Evolutionary conservation across 176 grass and related monocot species (phyloP).

Genomic region (Miscanthus lutarioriparius): DNA sequence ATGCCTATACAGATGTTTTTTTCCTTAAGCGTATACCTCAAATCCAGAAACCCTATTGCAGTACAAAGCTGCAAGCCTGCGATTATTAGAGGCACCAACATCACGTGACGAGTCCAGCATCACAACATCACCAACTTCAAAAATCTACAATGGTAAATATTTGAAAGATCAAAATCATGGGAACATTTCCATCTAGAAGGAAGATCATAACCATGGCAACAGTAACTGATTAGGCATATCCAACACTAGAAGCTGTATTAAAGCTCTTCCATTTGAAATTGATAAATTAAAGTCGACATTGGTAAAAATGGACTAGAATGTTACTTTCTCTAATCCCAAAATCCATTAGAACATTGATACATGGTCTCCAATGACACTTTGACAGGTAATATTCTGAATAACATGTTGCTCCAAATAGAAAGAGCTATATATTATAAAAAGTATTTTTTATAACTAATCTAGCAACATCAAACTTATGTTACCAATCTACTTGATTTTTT

Average conservation of each 20-base stretch:
- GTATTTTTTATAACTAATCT: background rate
- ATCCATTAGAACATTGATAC: background rate
- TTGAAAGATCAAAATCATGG: slow-evolving; percentile 20
- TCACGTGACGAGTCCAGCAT: slow-evolving; percentile 47
- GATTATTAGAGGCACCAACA: slow-evolving; percentile 88
- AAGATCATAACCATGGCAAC: background rate
- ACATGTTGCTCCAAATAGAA: background rate
- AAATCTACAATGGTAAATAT: slow-evolving; percentile 62
- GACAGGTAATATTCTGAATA: background rate
- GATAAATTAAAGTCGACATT: background rate
- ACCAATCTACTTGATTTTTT: background rate
- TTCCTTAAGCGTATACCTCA: slow-evolving; percentile 52
- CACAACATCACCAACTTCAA: slow-evolving; percentile 34
- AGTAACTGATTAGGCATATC: background rate
- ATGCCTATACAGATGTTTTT: background rate
- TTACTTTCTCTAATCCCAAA: background rate
- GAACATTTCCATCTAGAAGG: background rate
- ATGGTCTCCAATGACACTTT: background rate
- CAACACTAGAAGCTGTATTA: slow-evolving; percentile 9
- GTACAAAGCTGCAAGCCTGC: slow-evolving; percentile 83
- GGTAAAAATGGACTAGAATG: background rate
- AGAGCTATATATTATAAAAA: background rate
- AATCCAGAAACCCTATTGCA: slow-evolving; percentile 87
- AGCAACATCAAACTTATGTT: background rate
- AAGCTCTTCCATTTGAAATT: slow-evolving; percentile 2